Base-by-base conservation (phyloP, 73 alveolate genomes). In the Paramecium primaurelia region DNA sequence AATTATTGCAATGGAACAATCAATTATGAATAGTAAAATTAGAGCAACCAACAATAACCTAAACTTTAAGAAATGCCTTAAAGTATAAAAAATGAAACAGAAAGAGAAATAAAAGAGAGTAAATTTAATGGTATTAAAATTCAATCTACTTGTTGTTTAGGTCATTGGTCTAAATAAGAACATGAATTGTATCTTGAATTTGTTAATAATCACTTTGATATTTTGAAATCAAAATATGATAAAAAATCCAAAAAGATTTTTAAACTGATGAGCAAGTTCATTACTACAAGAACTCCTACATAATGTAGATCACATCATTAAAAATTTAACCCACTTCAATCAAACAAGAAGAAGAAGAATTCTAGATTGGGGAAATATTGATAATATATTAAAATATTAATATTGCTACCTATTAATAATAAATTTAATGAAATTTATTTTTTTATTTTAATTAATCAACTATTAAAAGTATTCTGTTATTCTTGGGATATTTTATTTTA, bases 231-330 rank as follows among this genome's bases (percentile, higher is more conserved):
- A 18, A 77, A 77, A 77, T 77, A 77, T 38, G 89, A 42, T 30
- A 77, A 77, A 18, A 77, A 77, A 38, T 77, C 89, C 18, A 77
- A 77, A 38, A 77, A 40, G 71, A 42, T 77, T 16, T 77, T 77
- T 38, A 77, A 77, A 77, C 8, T 77, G 12, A 77, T 77, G 89
- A 77, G 89, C 71, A 34, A 77, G 12, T 77, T 14, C 37, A 77
- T 77, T 8, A 71, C 89, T 6, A 11, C 89, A 18, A 2, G 89
- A 38, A 42, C 89, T 11, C 71, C 89, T 26, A 77, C 89, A 0
- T 42, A 77, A 77, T 77, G 89, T 77, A 77, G 89, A 77, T 77
- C 89, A 12, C 89, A 77, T 20, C 89, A 77, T 77, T 20, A 77
- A 44, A 77, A 77, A 44, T 77, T 77, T 44, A 77, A 77, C 42